phyloP scores from a whole-genome alignment of 2,329 filamentous ascomycete genomes.

The Aspergillus amoenus region DNA sequence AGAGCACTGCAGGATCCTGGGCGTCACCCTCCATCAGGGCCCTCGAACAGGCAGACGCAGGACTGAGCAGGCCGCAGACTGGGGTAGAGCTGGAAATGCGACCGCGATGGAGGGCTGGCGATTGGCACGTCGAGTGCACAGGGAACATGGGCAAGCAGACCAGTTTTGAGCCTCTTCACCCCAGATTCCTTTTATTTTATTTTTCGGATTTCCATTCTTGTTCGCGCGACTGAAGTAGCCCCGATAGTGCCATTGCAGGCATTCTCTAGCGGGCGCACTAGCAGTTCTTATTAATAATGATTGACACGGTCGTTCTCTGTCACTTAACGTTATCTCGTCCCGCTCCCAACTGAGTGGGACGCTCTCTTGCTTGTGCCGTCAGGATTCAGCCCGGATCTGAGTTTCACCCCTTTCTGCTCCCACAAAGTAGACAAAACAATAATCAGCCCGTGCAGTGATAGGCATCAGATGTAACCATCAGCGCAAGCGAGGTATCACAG shows the following conservation, averaged over 20 bases:
- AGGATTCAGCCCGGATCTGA: slow-evolving; percentile 6
- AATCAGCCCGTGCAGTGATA: not conserved
- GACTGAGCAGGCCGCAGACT: no score
- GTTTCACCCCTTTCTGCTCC: not conserved
- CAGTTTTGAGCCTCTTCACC: slow-evolving; percentile 12
- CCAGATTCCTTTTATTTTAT: slow-evolving; percentile 2
- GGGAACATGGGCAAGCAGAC: not conserved
- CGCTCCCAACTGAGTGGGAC: slow-evolving; percentile 4
- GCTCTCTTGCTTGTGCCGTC: not conserved
- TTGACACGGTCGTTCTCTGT: not conserved
- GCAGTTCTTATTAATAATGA: not conserved
- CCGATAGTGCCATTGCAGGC: not conserved
- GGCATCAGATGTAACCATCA: not conserved
- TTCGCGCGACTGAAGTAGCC: not conserved
- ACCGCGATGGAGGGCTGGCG: no score
- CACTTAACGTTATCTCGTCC: not conserved
- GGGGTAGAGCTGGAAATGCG: no score
- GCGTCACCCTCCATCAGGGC: no score
- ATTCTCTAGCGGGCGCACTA: not conserved
- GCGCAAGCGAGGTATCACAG: slow-evolving; percentile 10
- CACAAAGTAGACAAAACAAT: not conserved
- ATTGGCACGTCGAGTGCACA: not conserved
- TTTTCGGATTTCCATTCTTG: not conserved
- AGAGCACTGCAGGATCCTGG: no score
- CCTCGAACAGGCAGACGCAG: no score